Conservation (phyloP, 306 rosid genomes). For the Gleditsia sinensis region DNA sequence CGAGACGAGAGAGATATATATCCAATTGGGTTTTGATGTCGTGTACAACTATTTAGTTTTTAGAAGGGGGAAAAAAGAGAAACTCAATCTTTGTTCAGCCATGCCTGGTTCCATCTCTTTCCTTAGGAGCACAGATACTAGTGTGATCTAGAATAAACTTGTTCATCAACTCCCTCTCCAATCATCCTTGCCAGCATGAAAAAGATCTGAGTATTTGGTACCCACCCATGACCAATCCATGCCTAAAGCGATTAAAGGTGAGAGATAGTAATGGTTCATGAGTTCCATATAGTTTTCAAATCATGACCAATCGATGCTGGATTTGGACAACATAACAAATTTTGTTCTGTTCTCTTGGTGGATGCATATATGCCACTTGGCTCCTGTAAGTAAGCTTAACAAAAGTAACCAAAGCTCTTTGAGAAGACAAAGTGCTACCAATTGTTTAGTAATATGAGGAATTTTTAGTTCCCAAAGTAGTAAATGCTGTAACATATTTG, state of each 20-base stretch:
- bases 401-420: background rate
- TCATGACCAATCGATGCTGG: slow-evolving; percentile 31
- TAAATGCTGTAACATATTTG: slow-evolving; percentile 35
- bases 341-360: slow-evolving; percentile 4
- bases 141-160: slow-evolving; percentile 30
- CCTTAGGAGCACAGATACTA: background rate
- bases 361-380: slow-evolving; percentile 32
- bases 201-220: slow-evolving; percentile 20
- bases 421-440: background rate
- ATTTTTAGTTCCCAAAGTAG: background rate
- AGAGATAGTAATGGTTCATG: background rate
- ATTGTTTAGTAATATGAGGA: background rate
- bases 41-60: background rate
- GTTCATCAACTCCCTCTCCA: background rate
- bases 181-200: background rate
- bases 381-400: background rate
- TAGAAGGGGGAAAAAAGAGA: background rate
- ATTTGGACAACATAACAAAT: slow-evolving; percentile 17
- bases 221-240: too few relatives aligned
- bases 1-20: background rate
- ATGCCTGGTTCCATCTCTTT: slow-evolving; percentile 30
- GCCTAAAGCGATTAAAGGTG: slow-evolving; percentile 1
- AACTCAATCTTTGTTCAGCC: background rate
- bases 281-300: slow-evolving; percentile 12
- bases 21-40: background rate